phyloP scores from a whole-genome alignment of 2,329 filamentous ascomycete species.

The Diaporthe vexans region DNA sequence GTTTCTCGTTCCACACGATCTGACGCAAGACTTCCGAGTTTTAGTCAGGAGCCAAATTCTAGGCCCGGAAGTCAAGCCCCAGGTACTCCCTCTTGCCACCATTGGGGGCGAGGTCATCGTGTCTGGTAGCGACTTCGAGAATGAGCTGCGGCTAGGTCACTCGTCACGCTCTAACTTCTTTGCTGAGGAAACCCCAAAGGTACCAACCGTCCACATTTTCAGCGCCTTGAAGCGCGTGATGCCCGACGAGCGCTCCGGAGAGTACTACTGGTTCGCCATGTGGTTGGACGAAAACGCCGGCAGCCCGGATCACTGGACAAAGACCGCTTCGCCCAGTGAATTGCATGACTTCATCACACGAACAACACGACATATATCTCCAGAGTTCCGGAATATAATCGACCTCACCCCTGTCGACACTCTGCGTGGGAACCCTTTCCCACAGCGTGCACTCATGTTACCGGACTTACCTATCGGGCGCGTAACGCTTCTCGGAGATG shows the following conservation, averaged over 20 bases:
- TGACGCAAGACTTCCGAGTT: background rate
- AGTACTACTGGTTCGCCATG: constrained; percentile 2
- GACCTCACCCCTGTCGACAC: background rate
- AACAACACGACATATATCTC: background rate
- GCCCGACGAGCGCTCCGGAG: background rate
- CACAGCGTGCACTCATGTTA: constrained; percentile 1
- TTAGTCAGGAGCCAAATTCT: background rate
- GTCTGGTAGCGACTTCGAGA: constrained; percentile 8
- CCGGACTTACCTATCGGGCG: background rate
- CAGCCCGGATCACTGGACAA: background rate
- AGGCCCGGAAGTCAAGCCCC: background rate
- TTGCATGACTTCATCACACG: background rate
- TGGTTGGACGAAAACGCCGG: background rate
- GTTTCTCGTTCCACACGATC: too few relatives aligned
- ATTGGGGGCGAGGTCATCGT: constrained; percentile 1
- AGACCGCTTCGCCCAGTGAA: background rate
- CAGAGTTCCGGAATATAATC: background rate
- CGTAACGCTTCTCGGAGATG: background rate
- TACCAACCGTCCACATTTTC: background rate
- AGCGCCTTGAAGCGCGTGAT: background rate
- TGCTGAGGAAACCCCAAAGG: background rate
- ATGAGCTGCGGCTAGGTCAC: constrained; percentile 4
- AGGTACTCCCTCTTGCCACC: background rate
- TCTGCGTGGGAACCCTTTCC: background rate
- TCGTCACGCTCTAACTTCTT: constrained; percentile 7